Percentiles rank a stretch among this genome's conserved stretches.
Evolutionary conservation across 139 green algal genomes (phyloP).

Genomic region (Asterochloris erici): DNA sequence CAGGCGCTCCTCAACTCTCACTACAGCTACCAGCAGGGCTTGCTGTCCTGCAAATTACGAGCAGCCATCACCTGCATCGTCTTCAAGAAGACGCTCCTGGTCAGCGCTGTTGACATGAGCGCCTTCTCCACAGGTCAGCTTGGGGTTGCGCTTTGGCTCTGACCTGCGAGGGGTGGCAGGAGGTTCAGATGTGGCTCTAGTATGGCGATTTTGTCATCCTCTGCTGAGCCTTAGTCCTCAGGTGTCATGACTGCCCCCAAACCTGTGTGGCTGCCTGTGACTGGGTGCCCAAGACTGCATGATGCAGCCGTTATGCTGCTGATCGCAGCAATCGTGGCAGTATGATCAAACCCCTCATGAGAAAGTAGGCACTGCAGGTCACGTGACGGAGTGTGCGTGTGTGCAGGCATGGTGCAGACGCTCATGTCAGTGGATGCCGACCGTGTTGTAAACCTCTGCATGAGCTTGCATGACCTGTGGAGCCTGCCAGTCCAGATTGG

Average conservation of each 20-base stretch:
- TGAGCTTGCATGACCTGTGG: slow-evolving; percentile 83
- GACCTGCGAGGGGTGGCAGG: too few relatives aligned
- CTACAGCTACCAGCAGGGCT: slow-evolving; percentile 62
- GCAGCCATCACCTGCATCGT: slow-evolving; percentile 54
- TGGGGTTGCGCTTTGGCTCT: not conserved
- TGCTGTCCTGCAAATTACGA: slow-evolving; percentile 51
- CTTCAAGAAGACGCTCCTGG: slow-evolving; percentile 61
- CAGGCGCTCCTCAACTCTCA: slow-evolving; percentile 62
- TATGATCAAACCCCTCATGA: too few relatives aligned
- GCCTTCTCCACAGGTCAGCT: slow-evolving; percentile 4
- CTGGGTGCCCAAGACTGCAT: too few relatives aligned
- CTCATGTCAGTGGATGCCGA: slow-evolving; percentile 76
- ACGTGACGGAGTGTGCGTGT: not conserved
- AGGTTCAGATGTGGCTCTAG: too few relatives aligned
- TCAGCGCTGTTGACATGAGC: slow-evolving; percentile 23
- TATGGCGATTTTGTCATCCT: too few relatives aligned
- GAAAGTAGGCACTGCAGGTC: too few relatives aligned
- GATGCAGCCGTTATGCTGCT: too few relatives aligned
- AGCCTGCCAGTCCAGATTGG: slow-evolving; percentile 77
- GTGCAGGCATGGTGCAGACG: slow-evolving; percentile 32
- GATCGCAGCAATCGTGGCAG: too few relatives aligned
- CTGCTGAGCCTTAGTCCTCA: too few relatives aligned
- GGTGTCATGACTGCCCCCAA: too few relatives aligned
- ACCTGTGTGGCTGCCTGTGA: too few relatives aligned
- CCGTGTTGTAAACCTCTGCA: slow-evolving; percentile 61